These are phyloP conservation scores for Lablab purpureus DNA, from an alignment of 306 rosid genomes.

Conservation along the genomic window DNA sequence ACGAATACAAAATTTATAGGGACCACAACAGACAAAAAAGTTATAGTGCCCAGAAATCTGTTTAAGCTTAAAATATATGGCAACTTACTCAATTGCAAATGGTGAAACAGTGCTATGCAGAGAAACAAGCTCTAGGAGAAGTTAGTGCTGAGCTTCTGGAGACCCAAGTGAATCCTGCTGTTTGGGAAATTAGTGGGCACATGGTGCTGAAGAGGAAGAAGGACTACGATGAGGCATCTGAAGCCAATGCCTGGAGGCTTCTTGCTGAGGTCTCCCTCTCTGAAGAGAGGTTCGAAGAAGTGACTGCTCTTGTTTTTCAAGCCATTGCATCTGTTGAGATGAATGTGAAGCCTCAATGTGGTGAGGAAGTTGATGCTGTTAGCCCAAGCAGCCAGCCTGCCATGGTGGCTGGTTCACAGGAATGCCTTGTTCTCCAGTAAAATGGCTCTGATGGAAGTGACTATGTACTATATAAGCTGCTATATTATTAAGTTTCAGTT, in stretches of 20 bases:
- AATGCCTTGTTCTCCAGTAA: constrained; percentile 77
- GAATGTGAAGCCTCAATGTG: constrained; percentile 30
- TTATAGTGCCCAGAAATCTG: background rate
- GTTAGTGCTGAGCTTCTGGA: constrained; percentile 90
- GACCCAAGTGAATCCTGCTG: constrained; percentile 98
- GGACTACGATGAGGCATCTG: constrained; percentile 90
- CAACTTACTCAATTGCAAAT: background rate
- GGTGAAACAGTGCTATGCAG: constrained; percentile 87
- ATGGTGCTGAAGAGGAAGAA: constrained; percentile 96
- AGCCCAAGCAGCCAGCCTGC: constrained; percentile 47
- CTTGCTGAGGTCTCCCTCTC: constrained; percentile 96
- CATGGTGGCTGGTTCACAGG: constrained; percentile 60
- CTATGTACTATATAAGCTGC: background rate
- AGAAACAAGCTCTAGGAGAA: constrained; percentile 98
- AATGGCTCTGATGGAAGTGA: constrained; percentile 39
- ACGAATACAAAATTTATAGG: too few relatives aligned
- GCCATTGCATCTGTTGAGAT: constrained; percentile 56
- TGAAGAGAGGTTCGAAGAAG: constrained; percentile 89
- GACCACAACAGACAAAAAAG: background rate
- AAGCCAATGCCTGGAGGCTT: constrained; percentile 92
- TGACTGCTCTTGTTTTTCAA: constrained; percentile 74
- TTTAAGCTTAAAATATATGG: background rate
- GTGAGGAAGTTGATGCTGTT: constrained; percentile 49
- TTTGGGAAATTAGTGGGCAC: constrained; percentile 99
- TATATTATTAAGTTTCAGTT: constrained; percentile 31